Percentiles rank a stretch among this genome's conserved stretches.
These are phyloP conservation scores for Penicillium turbatum DNA, from an alignment of 495 filamentous ascomycete species.

Conservation along the genomic window DNA sequence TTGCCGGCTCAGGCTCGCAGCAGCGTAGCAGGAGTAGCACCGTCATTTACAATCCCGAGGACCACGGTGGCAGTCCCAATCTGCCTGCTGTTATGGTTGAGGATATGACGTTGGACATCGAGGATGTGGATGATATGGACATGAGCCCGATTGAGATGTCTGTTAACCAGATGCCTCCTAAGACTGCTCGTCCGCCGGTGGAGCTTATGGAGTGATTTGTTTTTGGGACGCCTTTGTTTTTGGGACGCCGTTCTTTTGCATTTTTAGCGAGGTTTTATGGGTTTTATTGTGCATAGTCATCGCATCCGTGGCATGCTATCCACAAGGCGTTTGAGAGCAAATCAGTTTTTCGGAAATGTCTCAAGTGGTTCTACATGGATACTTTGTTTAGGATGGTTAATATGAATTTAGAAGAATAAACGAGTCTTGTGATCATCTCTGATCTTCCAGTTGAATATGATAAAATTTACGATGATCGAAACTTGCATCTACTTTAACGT, in stretches of 20 bases:
- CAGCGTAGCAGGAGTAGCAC: conserved; percentile 59
- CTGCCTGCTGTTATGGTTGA: conserved; percentile 88
- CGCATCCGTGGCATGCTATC: background rate
- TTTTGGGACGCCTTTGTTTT: conserved; percentile 1
- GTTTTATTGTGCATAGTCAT: conserved; percentile 13
- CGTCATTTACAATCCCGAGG: conserved; percentile 69
- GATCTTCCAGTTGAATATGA: background rate
- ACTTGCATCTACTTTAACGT: background rate
- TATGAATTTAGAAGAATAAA: background rate
- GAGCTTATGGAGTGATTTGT: conserved; percentile 68
- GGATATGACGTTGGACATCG: conserved; percentile 66
- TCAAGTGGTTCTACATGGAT: background rate
- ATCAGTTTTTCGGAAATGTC: background rate
- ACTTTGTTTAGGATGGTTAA: background rate
- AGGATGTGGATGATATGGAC: conserved; percentile 26
- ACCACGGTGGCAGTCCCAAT: conserved; percentile 69
- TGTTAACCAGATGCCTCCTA: conserved; percentile 56
- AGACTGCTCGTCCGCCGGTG: conserved; percentile 82
- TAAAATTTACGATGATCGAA: background rate
- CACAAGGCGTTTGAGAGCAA: conserved; percentile 7
- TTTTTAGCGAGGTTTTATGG: conserved; percentile 17
- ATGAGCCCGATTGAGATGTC: conserved; percentile 43
- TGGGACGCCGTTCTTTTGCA: conserved; percentile 7
- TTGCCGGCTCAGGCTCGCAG: conserved; percentile 21
- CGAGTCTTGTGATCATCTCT: background rate